Percentiles rank a stretch among this genome's conserved stretches.
Conservation (phyloP, 345 rosid species). For the Orychophragmus violaceus region DNA sequence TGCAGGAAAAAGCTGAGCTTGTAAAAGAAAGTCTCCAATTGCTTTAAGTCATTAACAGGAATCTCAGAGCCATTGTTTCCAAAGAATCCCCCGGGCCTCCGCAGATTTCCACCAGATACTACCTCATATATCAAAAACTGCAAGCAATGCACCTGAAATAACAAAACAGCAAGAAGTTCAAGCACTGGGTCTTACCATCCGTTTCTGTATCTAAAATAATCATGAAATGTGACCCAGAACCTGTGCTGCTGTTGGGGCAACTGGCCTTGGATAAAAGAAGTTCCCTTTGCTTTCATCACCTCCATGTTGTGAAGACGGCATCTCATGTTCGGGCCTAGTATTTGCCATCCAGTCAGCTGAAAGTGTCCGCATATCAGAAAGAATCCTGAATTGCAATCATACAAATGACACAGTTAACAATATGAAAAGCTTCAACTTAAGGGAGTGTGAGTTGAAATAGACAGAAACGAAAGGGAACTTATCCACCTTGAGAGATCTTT, state of each 20-base stretch:
- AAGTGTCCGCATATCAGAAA: slow-evolving; percentile 99
- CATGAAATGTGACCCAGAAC: slow-evolving; percentile 34
- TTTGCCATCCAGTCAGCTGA: slow-evolving; percentile 99
- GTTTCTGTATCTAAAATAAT: background rate
- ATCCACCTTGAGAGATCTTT: slow-evolving; percentile 84
- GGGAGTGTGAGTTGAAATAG: slow-evolving; percentile 3
- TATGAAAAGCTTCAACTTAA: background rate
- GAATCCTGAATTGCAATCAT: slow-evolving; percentile 59
- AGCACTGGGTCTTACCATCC: background rate
- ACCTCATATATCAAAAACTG: slow-evolving; percentile 96
- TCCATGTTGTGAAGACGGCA: slow-evolving; percentile 64
- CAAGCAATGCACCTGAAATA: slow-evolving; percentile 84
- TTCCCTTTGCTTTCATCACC: slow-evolving; percentile 71
- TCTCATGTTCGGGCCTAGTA: slow-evolving; percentile 70
- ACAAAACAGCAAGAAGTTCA: slow-evolving; percentile 1
- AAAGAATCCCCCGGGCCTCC: slow-evolving; percentile 98
- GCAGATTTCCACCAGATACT: slow-evolving; percentile 97
- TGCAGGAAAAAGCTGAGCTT: slow-evolving; percentile 97
- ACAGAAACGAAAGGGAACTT: background rate
- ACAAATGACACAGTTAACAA: background rate
- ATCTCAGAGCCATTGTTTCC: slow-evolving; percentile 97
- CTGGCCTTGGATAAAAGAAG: slow-evolving; percentile 94
- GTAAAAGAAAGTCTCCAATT: slow-evolving; percentile 91
- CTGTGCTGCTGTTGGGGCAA: slow-evolving; percentile 97
- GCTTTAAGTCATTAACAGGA: slow-evolving; percentile 89